A percentile compares a stretch with the other conserved stretches of the same genome.
Conservation (phyloP, 768 basidiomycete species). For the Leccinellum luteum region DNA sequence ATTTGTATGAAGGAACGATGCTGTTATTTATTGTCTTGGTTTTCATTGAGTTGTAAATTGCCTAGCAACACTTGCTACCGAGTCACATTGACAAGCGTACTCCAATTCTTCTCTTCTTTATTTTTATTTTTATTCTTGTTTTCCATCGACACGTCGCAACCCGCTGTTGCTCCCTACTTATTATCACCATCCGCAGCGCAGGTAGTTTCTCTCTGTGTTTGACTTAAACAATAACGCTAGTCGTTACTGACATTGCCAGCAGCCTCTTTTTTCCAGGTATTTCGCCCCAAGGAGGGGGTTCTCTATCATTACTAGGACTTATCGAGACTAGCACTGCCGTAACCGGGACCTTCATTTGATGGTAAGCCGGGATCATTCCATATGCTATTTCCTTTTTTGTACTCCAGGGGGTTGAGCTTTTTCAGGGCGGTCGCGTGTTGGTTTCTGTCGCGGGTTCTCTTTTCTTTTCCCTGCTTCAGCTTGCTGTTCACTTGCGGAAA, state of each 20-base stretch:
- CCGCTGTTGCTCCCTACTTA: neutral
- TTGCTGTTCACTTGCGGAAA: constrained; percentile 37
- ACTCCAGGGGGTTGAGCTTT: constrained; percentile 29
- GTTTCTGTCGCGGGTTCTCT: constrained; percentile 13
- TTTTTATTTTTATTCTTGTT: neutral
- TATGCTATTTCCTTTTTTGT: constrained; percentile 30
- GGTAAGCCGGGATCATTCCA: constrained; percentile 28
- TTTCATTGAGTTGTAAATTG: constrained; percentile 10
- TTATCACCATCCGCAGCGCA: constrained; percentile 6
- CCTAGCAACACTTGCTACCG: constrained; percentile 25
- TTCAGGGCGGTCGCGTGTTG: constrained; percentile 34
- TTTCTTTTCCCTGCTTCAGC: constrained; percentile 25
- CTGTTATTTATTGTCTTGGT: constrained; percentile 20
- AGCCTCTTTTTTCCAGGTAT: neutral
- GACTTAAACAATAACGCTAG: neutral
- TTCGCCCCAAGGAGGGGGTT: neutral
- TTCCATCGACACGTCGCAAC: neutral
- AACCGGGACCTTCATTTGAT: constrained; percentile 14
- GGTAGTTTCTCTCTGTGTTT: constrained; percentile 12
- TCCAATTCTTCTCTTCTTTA: neutral
- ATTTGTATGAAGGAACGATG: constrained; percentile 21
- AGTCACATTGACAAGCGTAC: neutral
- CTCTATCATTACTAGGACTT: neutral
- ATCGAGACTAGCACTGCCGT: constrained; percentile 3
- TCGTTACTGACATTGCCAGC: neutral